A percentile compares a stretch with the other conserved stretches of the same genome.
These are phyloP conservation scores for Cucumis melo DNA, from an alignment of 306 rosid genomes.

Conservation along the genomic window DNA sequence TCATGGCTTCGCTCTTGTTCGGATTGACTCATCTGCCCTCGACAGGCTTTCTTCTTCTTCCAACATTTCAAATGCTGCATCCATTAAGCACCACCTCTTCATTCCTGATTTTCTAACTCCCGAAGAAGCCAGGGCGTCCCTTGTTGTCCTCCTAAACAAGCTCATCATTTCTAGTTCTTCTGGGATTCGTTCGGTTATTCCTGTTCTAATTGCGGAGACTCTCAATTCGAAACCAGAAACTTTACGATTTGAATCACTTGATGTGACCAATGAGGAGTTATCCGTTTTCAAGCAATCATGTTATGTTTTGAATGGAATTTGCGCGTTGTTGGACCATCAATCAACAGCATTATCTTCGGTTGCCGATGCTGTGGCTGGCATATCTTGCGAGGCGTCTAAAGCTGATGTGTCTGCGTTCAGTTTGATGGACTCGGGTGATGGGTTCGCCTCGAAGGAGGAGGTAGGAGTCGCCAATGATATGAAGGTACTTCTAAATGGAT, in stretches of 20 bases:
- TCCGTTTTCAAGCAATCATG: slow-evolving; percentile 15
- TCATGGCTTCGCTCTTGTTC: slow-evolving; percentile 22
- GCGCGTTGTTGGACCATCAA: slow-evolving; percentile 49
- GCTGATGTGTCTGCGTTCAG: slow-evolving; percentile 49
- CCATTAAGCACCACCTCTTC: slow-evolving; percentile 14
- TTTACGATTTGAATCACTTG: slow-evolving; percentile 15
- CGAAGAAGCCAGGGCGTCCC: slow-evolving; percentile 36
- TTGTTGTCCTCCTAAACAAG: slow-evolving; percentile 50
- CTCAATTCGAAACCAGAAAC: slow-evolving; percentile 17
- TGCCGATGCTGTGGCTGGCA: slow-evolving; percentile 45
- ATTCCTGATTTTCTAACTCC: slow-evolving; percentile 28
- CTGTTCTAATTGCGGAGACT: slow-evolving; percentile 27
- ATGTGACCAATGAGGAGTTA: slow-evolving; percentile 39
- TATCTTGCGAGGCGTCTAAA: slow-evolving; percentile 69
- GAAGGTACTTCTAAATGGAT: slow-evolving; percentile 68
- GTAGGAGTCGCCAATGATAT: slow-evolving; percentile 59
- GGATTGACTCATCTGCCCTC: slow-evolving; percentile 52
- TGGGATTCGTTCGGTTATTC: slow-evolving; percentile 19
- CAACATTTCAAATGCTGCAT: not conserved
- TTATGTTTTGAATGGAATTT: slow-evolving; percentile 27
- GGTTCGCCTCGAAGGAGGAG: slow-evolving; percentile 49
- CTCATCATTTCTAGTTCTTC: slow-evolving; percentile 31
- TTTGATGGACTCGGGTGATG: slow-evolving; percentile 70
- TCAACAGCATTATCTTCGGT: slow-evolving; percentile 32
- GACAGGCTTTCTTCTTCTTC: slow-evolving; percentile 28